These are phyloP conservation scores for Capronia coronata DNA, from an alignment of 2,329 filamentous ascomycete species.

Conservation along the genomic window DNA sequence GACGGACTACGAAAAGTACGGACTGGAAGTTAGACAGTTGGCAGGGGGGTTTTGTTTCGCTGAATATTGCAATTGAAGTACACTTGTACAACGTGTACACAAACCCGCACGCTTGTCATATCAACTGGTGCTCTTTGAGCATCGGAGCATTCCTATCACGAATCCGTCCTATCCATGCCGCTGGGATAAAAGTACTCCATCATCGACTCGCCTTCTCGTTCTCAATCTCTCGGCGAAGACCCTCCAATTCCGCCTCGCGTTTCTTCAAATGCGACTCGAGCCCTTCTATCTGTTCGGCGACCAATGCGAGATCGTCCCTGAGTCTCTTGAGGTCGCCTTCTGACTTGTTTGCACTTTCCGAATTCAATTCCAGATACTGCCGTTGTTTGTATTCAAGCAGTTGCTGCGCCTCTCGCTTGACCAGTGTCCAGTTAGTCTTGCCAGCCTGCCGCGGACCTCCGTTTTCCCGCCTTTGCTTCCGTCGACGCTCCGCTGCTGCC, in stretches of 20 bases:
- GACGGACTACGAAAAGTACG: slow-evolving; percentile 29
- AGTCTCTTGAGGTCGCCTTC: slow-evolving; percentile 71
- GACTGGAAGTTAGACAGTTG: slow-evolving; percentile 23
- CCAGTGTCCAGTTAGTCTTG: slow-evolving; percentile 68
- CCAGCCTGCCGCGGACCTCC: slow-evolving; percentile 29
- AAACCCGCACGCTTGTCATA: slow-evolving; percentile 2
- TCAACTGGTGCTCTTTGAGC: background rate
- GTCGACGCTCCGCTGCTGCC: slow-evolving; percentile 59
- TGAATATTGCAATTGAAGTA: slow-evolving; percentile 13
- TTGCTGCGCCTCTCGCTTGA: slow-evolving; percentile 91
- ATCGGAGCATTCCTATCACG: background rate
- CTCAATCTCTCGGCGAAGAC: slow-evolving; percentile 75
- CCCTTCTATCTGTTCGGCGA: slow-evolving; percentile 91
- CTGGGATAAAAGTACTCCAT: background rate
- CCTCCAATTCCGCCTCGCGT: slow-evolving; percentile 67
- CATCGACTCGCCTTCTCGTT: slow-evolving; percentile 62
- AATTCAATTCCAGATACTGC: slow-evolving; percentile 61
- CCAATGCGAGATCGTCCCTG: slow-evolving; percentile 75
- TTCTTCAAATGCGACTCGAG: slow-evolving; percentile 74
- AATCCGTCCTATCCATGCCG: background rate
- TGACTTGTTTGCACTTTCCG: slow-evolving; percentile 56
- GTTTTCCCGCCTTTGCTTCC: slow-evolving; percentile 33
- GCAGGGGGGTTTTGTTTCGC: slow-evolving; percentile 3
- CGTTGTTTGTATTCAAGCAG: slow-evolving; percentile 89
- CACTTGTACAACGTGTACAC: slow-evolving; percentile 23